Percentiles rank a stretch among this genome's conserved stretches.
Conservation (phyloP, 176 grass and related monocot species). For the Carex littledalei region DNA sequence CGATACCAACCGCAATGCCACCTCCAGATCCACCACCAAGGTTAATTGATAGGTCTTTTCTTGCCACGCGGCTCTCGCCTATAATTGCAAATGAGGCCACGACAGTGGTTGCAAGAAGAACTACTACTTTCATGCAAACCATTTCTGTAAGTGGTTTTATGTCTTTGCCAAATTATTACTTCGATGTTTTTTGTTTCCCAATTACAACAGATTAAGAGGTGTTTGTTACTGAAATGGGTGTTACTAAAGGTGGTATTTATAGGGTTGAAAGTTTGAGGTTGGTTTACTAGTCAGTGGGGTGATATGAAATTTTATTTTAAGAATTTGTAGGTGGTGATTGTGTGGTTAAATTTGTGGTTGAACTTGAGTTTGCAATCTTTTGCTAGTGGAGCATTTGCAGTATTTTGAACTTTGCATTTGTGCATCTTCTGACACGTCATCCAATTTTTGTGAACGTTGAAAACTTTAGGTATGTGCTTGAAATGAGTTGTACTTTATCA, state of each 20-base stretch:
- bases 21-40: conserved; percentile 24
- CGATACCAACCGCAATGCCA: conserved; percentile 40
- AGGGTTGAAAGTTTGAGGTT: neutral
- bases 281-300: neutral
- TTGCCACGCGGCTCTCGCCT: conserved; percentile 30
- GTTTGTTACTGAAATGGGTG: neutral
- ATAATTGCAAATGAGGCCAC: conserved; percentile 15
- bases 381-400: conserved; percentile 22
- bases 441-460: neutral
- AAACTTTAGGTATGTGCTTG: neutral
- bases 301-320: neutral
- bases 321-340: conserved; percentile 13
- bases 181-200: neutral
- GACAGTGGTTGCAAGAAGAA: conserved; percentile 4
- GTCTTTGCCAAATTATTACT: neutral
- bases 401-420: neutral
- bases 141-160: conserved; percentile 10
- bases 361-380: conserved; percentile 4
- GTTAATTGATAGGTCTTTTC: conserved; percentile 57
- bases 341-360: conserved; percentile 6
- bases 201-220: neutral
- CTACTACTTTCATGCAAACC: conserved; percentile 25
- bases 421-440: neutral
- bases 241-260: conserved; percentile 24
- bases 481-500: neutral